Base-by-base conservation (phyloP, 768 basidiomycete genomes). In the Crassisporium funariophilum region DNA sequence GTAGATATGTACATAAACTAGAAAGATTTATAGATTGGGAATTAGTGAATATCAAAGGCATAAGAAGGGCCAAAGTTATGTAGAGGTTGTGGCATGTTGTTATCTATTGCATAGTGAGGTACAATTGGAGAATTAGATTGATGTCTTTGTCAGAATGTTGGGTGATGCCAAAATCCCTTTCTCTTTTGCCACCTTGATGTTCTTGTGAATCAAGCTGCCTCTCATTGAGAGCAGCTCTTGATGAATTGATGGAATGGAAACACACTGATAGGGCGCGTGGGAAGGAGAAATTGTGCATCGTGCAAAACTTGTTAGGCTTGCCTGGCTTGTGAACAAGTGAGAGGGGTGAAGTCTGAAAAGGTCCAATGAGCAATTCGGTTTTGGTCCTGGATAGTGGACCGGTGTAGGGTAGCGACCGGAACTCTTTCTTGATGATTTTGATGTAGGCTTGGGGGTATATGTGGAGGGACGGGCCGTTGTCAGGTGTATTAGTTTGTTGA, bases 241-340 rank as follows among this genome's bases (percentile, higher is more conserved):
- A n/a, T n/a, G n/a, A n/a, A 13, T 41, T 21, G 23, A 41, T 23
- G 0, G 71, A 73, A 0, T 46, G 21, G 6, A 5, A 1, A 0
- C 17, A 15, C 4, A 46, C 49, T 19, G 36, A 38, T 2, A 59
- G 57, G 3, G 47, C 5, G 2, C 36, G 52, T 0, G 67, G 69
- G 27, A 56, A 61, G 0, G 71, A 73, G 16, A 72, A 58, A 39
- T 76, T 70, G n/a, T 75, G 72, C 2, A 77, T 56, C 5, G 63
- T 46, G 0, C 65, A 43, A 35, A 55, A 73, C 40, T 67, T 69
- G 0, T 57, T 61, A 0, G 61, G 62, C 24, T 65, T 67, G 0
- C 64, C 60, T 0, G 64, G 47, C 24, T 77, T 76, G 0, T 66
- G 70, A 2, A 74, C 61, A 8, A 75, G 38, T 1, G 51, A 62